Base-by-base conservation (phyloP, 2,329 filamentous ascomycete species). In the Curvularia lunata region DNA sequence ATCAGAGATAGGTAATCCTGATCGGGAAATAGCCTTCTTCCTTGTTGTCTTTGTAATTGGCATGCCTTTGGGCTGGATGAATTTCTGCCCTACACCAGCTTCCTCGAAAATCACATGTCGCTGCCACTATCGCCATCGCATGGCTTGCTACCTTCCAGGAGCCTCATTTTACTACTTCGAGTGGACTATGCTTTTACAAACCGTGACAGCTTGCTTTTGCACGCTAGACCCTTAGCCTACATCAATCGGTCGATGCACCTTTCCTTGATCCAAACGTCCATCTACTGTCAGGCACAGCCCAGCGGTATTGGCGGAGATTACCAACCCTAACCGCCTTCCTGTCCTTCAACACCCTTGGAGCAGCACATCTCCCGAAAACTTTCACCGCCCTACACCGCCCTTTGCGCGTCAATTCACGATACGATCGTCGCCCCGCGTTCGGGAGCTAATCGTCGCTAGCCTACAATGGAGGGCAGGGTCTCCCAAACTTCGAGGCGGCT, bases 371-470 rank as follows among this genome's bases (percentile, higher is more conserved):
- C 18, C 27, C 19, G 27, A n/a, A 58, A 48, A 48, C 55, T 58
- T 63, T 62, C 66, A 67, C 65, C 63, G 65, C 63, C 37, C 56
- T 62, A 62, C 65, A 67, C 63, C 62, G 61, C 61, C 52, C 48
- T 62, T 64, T 57, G 45, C 45, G 34, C 41, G 9, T 40, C 34
- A 41, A 46, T 51, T 48, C 50, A 32, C 58, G 18, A 50, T 32
- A 58, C 49, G 54, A 53, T 49, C 54, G 42, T 48, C 51, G 47
- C 58, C 55, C 42, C 30, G 50, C 54, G 54, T 45, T 42, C 54
- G 54, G 54, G 54, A 57, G 43, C 54, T 57, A 54, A 25, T 32
- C n/a, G 5, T 48, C 48, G 23, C 54, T 57, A 62, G 51, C 45
- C 34, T 54, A 56, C 50, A 54, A 46, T 34, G 28, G 30, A 23